These are phyloP conservation scores for Ophiostoma sp. DNA, from an alignment of 2,329 filamentous ascomycete genomes.

Conservation along the genomic window DNA sequence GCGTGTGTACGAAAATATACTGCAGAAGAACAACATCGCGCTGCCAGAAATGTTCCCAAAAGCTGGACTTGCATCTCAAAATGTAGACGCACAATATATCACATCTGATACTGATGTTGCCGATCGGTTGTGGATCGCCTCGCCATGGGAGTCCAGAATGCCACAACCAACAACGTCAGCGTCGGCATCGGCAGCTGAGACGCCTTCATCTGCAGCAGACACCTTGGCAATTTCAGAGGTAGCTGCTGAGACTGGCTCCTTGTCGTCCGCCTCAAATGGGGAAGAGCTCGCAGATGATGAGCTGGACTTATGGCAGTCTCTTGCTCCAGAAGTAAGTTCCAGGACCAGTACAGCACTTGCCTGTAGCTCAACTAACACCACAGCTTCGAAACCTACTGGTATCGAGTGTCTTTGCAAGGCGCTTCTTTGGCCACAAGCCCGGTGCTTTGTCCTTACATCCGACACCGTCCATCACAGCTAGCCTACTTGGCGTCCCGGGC, in stretches of 20 bases:
- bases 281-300: neutral
- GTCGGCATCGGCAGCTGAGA: neutral
- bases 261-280: neutral
- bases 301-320: neutral
- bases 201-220: neutral
- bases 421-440: neutral
- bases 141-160: slow-evolving; percentile 1
- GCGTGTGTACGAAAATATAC: neutral
- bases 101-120: neutral
- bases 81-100: too few species aligned
- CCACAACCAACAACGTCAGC: neutral
- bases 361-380: neutral
- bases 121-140: neutral
- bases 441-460: neutral
- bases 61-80: too few species aligned
- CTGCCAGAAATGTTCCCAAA: neutral
- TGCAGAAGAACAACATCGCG: neutral
- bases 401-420: neutral
- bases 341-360: too few species aligned
- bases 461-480: neutral
- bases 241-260: neutral
- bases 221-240: neutral
- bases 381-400: neutral
- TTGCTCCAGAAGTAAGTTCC: neutral
- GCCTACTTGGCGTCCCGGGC: neutral